phyloP scores from a whole-genome alignment of 2,329 filamentous ascomycete species.

The Parastagonospora avenae region DNA sequence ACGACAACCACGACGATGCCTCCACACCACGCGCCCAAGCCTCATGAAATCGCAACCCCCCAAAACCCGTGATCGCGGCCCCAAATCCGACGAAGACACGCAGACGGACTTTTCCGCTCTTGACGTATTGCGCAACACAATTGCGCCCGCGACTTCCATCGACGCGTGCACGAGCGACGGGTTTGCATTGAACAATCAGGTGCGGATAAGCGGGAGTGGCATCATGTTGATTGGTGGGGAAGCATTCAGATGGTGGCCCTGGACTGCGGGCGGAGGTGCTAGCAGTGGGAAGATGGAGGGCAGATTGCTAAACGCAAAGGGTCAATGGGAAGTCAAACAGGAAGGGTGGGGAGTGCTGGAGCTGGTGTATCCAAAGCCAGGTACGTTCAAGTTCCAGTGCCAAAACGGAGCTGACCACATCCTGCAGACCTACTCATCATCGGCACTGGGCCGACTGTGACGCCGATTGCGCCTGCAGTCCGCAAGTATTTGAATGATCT shows the following conservation, averaged over 20 bases:
- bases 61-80: conserved; percentile 63
- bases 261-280: conserved; percentile 58
- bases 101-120: conserved; percentile 75
- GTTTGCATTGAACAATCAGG: conserved; percentile 83
- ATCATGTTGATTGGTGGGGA: conserved; percentile 83
- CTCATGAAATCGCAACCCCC: conserved; percentile 42
- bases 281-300: conserved; percentile 47
- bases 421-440: conserved; percentile 79
- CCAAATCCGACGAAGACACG: conserved; percentile 64
- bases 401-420: conserved; percentile 16
- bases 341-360: conserved; percentile 77
- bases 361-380: conserved; percentile 85
- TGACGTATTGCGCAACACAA: conserved; percentile 77
- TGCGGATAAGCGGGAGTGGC: conserved; percentile 71
- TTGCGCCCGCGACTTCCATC: conserved; percentile 79
- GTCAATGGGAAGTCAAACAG: conserved; percentile 77
- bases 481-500: conserved; percentile 73
- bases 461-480: conserved; percentile 77
- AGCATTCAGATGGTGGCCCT: conserved; percentile 87
- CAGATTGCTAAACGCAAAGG: conserved; percentile 72
- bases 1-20: conserved; percentile 7
- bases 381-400: conserved; percentile 58
- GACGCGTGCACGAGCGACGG: conserved; percentile 83
- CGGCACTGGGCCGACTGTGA: conserved; percentile 78
- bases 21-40: conserved; percentile 25